A percentile compares a stretch with the other conserved stretches of the same genome.
These are phyloP conservation scores for Carpinus fangiana DNA, from an alignment of 306 rosid genomes.

Conservation along the genomic window DNA sequence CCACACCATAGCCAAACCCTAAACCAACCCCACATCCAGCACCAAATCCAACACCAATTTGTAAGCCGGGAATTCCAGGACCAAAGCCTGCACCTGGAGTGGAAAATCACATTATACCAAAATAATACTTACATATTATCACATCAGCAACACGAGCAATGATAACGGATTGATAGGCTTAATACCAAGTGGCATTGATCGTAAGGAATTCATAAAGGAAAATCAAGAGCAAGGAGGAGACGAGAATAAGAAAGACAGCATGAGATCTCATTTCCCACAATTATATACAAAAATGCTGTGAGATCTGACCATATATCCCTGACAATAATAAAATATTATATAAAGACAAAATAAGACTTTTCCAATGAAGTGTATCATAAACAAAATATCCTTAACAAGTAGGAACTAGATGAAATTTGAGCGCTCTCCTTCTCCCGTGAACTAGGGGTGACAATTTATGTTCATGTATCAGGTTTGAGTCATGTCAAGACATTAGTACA, in stretches of 20 bases:
- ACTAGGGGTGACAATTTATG: too few relatives aligned
- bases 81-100: conserved; percentile 81
- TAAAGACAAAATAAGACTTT: not conserved
- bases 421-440: too few relatives aligned
- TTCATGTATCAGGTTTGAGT: too few relatives aligned
- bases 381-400: not conserved
- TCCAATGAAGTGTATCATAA: not conserved
- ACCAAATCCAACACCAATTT: conserved; percentile 79
- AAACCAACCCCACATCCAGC: conserved; percentile 90
- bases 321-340: not conserved
- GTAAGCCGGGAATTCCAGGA: conserved; percentile 87
- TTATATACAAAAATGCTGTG: not conserved
- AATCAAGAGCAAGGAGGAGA: not conserved
- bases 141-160: not conserved
- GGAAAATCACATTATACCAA: conserved; percentile 5
- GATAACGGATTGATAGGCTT: not conserved
- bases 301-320: not conserved
- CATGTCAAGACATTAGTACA: too few relatives aligned
- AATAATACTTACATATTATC: not conserved
- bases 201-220: not conserved
- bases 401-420: not conserved
- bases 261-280: not conserved
- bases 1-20: conserved; percentile 92
- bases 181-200: not conserved
- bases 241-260: not conserved